Evolutionary conservation across 768 basidiomycete genomes (phyloP), one percentile per base, ranked within the genome.

Genomic region (Panaeolus papilionaceus): DNA sequence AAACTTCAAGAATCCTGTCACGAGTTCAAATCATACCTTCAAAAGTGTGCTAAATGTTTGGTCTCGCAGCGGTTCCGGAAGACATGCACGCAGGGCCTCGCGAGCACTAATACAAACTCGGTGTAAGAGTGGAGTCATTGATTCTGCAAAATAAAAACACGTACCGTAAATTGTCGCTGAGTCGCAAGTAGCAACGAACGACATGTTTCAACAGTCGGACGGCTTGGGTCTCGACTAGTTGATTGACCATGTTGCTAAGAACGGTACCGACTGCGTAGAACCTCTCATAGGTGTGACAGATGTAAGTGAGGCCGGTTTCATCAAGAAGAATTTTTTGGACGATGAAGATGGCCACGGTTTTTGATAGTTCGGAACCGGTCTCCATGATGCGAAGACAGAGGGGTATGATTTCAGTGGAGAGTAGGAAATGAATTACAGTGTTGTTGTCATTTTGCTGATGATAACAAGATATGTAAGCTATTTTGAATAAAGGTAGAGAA

Each of bases 311-410:
- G 20, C 98, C 98, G 3, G 97, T 95, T 79, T 99, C 98, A 78
- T 99, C 98, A 64, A 99, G 86, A 16, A 99, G 85, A 67, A 95
- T 94, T 81, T 99, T 99, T 79, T 99, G 98, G 3, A 99, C 98
- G 74, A 99, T 99, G 80, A 99, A 99, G 74, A 99, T 99, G 49
- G 98, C 98, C 54, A 99, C 98, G 0, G 98, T 99, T 82, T 99
- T 99, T 67, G 94, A 95, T 18, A 99, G 88, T 74, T 99, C 98
- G 3, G 96, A 98, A 49, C 98, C 98, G 3, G 98, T 98, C 79
- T 99, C 98, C 98, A 99, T 99, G 79, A 99, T 99, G 64, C 98
- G 92, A 63, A 99, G 89, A 77, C 98, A 99, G 70, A 99, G 92
- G 40, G 98, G 98, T 76, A 99, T 99, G 78, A 99, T 99, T 84